Evolutionary conservation across 2,329 filamentous ascomycete genomes (phyloP), one percentile per base, ranked within the genome.

Genomic region (Waltergamsia citrina): DNA sequence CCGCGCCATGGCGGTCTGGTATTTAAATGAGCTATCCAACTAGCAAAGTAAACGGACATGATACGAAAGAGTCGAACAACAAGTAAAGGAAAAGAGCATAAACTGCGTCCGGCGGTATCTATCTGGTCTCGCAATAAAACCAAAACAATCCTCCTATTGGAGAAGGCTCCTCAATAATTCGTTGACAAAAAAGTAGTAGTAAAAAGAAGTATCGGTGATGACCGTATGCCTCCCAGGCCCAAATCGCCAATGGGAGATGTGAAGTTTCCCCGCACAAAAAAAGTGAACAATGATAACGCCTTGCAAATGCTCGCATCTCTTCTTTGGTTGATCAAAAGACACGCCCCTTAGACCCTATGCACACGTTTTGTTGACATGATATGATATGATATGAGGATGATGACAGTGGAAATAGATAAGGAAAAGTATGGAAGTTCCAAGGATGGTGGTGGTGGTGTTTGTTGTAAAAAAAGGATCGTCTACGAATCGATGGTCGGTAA

Each of bases 271-370:
- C n/a, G n/a, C n/a, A n/a, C n/a, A n/a, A n/a, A n/a, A n/a, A n/a
- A n/a, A n/a, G n/a, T n/a, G n/a, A n/a, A n/a, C n/a, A n/a, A n/a
- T n/a, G n/a, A n/a, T 38, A 51, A 51, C 48, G 48, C 48, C 48
- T 35, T 49, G 47, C 43, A 49, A 50, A 51, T 51, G 48, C 48
- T 51, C 41, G 47, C 45, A 27, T 39, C 35, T 46, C 41, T 48
- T 45, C 47, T 43, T 47, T 34, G 40, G 36, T 41, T 38, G 36
- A 31, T 38, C 25, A 34, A 42, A 37, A 39, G 29, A 38, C 28
- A 32, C 8, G 18, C 30, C 12, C 30, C 18, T 15, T 23, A 12
- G 15, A 30, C 28, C 14, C 6, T 30, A 30, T 30, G 17, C 14
- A 20, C 12, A 30, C 7, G 17, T 19, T 30, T n/a, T 21, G 9